A percentile compares a stretch with the other conserved stretches of the same genome.
Conservation (phyloP, 2,329 filamentous ascomycete species). For the Cryphonectria nitschkei region DNA sequence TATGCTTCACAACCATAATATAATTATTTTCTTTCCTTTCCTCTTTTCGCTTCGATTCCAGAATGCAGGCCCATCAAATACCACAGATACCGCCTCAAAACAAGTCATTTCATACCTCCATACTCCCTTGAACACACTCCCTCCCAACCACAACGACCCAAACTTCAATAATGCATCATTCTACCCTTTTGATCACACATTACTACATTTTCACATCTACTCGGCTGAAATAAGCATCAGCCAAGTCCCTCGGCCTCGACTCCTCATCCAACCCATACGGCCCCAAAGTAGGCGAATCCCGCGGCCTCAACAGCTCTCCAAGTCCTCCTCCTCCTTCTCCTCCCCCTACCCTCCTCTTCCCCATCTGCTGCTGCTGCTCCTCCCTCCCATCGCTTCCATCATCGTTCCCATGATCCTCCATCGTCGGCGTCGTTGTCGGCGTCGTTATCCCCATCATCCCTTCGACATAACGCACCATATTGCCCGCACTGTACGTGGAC, state of each 20-base stretch:
- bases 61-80: not conserved
- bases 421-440: not conserved
- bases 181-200: not conserved
- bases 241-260: not conserved
- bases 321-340: not conserved
- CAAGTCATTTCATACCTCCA: not conserved
- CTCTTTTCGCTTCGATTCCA: not conserved
- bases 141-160: not conserved
- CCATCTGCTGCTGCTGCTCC: not conserved
- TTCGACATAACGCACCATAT: not conserved
- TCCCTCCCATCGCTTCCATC: too few species aligned
- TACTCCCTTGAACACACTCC: not conserved
- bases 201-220: not conserved
- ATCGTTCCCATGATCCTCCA: not conserved
- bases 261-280: not conserved
- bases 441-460: not conserved
- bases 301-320: not conserved
- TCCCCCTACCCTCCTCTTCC: not conserved
- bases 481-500: not conserved
- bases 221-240: slow-evolving; percentile 5
- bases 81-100: not conserved
- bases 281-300: slow-evolving; percentile 1
- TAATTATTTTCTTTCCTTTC: not conserved
- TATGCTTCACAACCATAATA: not conserved
- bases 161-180: not conserved